These are phyloP conservation scores for Spirogloea muscicola DNA, from an alignment of 139 green algal genomes.

Conservation along the genomic window DNA sequence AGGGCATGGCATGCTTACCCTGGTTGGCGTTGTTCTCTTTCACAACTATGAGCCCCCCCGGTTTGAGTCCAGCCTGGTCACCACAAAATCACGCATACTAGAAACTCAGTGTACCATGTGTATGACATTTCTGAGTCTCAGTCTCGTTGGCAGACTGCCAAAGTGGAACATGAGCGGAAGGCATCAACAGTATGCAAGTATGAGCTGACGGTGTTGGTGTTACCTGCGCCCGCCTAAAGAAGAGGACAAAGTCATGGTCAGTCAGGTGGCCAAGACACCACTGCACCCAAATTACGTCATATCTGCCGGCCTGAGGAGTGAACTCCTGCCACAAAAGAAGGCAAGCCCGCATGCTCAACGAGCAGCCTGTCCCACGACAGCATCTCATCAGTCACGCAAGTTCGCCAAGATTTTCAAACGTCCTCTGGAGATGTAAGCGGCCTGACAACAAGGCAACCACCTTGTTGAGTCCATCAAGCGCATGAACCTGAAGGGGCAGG, in stretches of 20 bases:
- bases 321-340: constrained; percentile 43
- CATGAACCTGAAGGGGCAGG: constrained; percentile 16
- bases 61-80: constrained; percentile 45
- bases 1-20: constrained; percentile 39
- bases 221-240: too few species aligned
- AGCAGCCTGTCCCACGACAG: too few species aligned
- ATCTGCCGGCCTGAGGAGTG: constrained; percentile 56
- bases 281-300: constrained; percentile 80
- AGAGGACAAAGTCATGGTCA: constrained; percentile 74
- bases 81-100: too few species aligned
- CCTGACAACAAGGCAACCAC: not conserved
- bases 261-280: constrained; percentile 89
- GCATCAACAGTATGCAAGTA: too few species aligned
- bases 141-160: too few species aligned
- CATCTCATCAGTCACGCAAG: too few species aligned
- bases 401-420: too few species aligned
- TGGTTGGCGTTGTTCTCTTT: constrained; percentile 88
- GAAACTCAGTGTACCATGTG: too few species aligned
- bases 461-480: not conserved
- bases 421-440: constrained; percentile 1
- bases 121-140: too few species aligned
- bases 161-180: too few species aligned
- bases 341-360: too few species aligned
- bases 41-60: constrained; percentile 80
- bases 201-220: too few species aligned